Percentiles rank a stretch among this genome's conserved stretches.
Evolutionary conservation across 139 green algal species (phyloP).

Genomic region (Tetraselmis chui): DNA sequence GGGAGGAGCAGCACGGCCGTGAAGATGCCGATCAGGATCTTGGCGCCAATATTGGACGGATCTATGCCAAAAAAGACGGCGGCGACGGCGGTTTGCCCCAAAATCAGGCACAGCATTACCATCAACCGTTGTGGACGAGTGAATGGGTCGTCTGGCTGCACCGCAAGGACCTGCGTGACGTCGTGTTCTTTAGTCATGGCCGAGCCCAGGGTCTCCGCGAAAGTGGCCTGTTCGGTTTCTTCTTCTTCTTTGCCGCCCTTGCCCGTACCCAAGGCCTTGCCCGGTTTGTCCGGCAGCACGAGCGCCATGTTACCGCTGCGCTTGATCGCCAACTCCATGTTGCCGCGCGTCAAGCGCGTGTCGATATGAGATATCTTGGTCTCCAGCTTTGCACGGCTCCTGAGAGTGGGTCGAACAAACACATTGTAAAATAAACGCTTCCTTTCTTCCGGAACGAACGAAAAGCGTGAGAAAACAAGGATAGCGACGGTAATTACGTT

Average conservation of each 20-base stretch:
- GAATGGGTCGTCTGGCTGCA: conserved; percentile 16
- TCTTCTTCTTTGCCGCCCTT: not conserved
- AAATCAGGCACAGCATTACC: conserved; percentile 18
- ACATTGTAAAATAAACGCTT: too few species aligned
- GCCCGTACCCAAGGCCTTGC: not conserved
- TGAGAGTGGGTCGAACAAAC: too few species aligned
- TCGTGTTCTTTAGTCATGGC: conserved; percentile 13
- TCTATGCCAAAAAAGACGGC: conserved; percentile 29
- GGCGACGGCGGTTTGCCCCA: conserved; percentile 17
- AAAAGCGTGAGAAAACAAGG: too few species aligned
- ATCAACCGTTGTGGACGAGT: conserved; percentile 25
- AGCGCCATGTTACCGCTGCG: not conserved
- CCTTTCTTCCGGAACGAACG: too few species aligned
- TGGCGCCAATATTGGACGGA: conserved; percentile 23
- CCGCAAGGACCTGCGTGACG: conserved; percentile 8
- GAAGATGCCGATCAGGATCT: conserved; percentile 21
- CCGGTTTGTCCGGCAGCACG: not conserved
- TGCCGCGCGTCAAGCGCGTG: not conserved
- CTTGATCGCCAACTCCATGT: not conserved
- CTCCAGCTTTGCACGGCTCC: not conserved
- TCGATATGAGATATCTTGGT: not conserved
- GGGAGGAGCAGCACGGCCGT: conserved; percentile 17
- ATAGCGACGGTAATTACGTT: too few species aligned
- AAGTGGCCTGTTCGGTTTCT: not conserved
- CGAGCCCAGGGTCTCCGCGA: not conserved